Conservation (phyloP, 192 early-diverging fungal species). For the Phlyctochytrium bullatum region DNA sequence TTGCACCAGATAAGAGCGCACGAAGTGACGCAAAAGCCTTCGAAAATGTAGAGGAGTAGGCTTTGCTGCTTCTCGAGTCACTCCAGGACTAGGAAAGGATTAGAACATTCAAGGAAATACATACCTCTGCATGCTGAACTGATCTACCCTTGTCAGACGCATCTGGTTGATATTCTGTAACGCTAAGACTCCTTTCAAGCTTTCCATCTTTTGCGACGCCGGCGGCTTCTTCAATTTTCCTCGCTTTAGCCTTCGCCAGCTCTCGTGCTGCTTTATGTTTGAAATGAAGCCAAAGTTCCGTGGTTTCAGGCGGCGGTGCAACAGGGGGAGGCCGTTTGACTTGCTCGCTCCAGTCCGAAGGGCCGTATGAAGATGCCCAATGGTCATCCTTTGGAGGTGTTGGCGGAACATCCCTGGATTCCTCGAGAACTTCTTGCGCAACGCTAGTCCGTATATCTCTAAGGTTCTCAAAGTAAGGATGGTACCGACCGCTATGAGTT, state of each 20-base stretch:
- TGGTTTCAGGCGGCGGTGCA: not conserved
- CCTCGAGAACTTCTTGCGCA: too few relatives aligned
- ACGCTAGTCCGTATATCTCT: too few relatives aligned
- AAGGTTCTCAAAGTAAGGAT: too few relatives aligned
- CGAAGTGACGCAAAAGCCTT: too few relatives aligned
- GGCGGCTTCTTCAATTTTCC: not conserved
- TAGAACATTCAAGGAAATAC: not conserved
- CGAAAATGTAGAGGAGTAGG: not conserved
- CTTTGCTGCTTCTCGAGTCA: not conserved
- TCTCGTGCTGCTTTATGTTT: not conserved
- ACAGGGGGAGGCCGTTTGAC: not conserved
- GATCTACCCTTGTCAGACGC: not conserved
- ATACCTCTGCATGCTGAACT: not conserved
- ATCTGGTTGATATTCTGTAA: too few relatives aligned
- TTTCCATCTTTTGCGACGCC: not conserved
- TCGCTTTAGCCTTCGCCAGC: not conserved
- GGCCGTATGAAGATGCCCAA: not conserved
- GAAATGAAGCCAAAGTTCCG: constrained; percentile 1
- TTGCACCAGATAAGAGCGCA: too few relatives aligned
- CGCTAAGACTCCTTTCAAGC: not conserved
- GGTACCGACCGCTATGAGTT: not conserved
- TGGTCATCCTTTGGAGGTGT: not conserved
- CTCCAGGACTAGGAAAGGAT: not conserved
- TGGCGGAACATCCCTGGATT: too few relatives aligned
- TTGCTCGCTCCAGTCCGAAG: not conserved